Conservation (phyloP, 768 basidiomycete species). For the Hebeloma cylindrosporum region DNA sequence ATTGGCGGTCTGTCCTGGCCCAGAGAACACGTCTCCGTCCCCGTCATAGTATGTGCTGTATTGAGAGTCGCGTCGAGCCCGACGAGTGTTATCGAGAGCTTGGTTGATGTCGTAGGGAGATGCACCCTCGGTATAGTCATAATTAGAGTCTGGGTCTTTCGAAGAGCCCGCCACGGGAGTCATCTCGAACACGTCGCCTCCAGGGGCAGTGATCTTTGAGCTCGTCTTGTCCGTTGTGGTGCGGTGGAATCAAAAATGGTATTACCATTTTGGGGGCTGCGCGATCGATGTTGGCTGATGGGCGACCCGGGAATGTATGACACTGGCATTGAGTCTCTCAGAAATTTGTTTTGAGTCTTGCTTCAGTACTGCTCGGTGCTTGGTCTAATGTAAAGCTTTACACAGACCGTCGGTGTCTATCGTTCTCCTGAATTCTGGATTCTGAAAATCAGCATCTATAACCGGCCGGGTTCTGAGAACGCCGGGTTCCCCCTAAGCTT, state of each 20-base stretch:
- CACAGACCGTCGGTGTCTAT: too few relatives aligned
- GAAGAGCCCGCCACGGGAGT: conserved; percentile 38
- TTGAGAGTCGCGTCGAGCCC: conserved; percentile 67
- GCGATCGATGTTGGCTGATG: neutral
- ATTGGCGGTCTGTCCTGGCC: conserved; percentile 66
- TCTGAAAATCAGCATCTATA: too few relatives aligned
- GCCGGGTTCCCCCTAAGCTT: too few relatives aligned
- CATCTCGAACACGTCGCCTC: conserved; percentile 40
- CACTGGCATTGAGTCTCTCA: neutral
- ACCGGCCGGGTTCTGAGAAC: conserved; percentile 1
- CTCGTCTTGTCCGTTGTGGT: conserved; percentile 20
- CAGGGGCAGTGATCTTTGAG: conserved; percentile 7
- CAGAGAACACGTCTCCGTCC: conserved; percentile 73
- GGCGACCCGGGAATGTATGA: neutral
- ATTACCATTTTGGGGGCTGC: conserved; percentile 5
- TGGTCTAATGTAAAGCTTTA: too few relatives aligned
- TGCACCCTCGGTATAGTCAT: conserved; percentile 89
- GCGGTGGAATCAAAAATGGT: neutral
- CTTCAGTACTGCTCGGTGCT: too few relatives aligned
- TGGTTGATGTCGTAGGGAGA: conserved; percentile 69
- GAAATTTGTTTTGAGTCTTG: too few relatives aligned
- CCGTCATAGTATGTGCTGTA: conserved; percentile 57
- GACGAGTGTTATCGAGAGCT: conserved; percentile 52
- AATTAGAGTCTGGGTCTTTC: conserved; percentile 16
- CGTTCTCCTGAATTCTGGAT: too few relatives aligned